phyloP scores from a whole-genome alignment of 106 monocot species.

The Cymbidium sinense region DNA sequence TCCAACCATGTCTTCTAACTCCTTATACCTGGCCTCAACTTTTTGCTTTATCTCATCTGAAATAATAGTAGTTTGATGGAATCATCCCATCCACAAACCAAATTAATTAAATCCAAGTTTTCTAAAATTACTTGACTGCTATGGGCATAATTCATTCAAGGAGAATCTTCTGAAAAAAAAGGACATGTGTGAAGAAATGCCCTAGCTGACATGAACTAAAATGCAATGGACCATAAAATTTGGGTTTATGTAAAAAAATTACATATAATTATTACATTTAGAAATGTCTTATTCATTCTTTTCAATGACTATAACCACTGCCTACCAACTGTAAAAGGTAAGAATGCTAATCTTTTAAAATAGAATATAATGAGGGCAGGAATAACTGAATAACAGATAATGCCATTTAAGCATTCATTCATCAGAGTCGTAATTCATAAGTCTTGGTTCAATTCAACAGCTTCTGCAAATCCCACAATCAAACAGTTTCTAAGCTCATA shows the following conservation, averaged over 20 bases:
- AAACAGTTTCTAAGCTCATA: too few species aligned
- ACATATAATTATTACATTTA: too few species aligned
- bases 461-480: background rate
- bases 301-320: too few species aligned
- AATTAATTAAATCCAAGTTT: background rate
- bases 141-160: background rate
- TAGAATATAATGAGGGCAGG: too few species aligned
- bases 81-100: slow-evolving; percentile 2
- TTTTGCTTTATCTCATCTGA: slow-evolving; percentile 87
- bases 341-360: too few species aligned
- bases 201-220: background rate
- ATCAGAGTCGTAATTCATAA: background rate
- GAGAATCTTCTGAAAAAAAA: background rate
- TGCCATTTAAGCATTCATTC: background rate
- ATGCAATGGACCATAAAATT: too few species aligned
- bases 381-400: background rate
- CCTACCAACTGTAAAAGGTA: too few species aligned
- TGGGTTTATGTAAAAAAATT: background rate
- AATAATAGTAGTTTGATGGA: background rate
- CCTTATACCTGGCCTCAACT: slow-evolving; percentile 78
- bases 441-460: background rate
- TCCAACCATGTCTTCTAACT: slow-evolving; percentile 76
- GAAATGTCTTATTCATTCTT: too few species aligned
- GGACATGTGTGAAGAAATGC: background rate
- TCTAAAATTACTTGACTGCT: background rate